Evolutionary conservation across 1,284 basidiomycete genomes (phyloP), one percentile per base, ranked within the genome.

Genomic region (Tilletia caries): DNA sequence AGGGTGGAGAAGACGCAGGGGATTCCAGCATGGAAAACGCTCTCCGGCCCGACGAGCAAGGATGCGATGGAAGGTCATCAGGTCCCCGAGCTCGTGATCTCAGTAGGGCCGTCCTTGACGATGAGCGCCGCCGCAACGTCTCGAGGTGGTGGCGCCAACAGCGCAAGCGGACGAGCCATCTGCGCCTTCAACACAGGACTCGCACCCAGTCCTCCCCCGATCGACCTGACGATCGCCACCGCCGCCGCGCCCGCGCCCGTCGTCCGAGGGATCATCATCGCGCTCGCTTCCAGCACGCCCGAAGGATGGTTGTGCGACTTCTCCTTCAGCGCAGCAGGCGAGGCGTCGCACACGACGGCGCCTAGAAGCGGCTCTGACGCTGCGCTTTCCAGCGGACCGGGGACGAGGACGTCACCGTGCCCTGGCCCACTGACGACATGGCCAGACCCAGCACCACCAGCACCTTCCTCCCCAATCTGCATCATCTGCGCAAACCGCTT

Each of bases 401-500:
- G 46, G 46, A 50, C 18, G 20, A 50, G 18, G 18, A 50, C 18
- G 6, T 50, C 52, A 4, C 52, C 52, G 12, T 54, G 52, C 15
- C 20, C 13, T 23, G 58, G 3, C 10, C 58, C 58, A 34, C 15
- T 37, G 6, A 29, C 27, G 10, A 4, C 37, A 41, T 41, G 8
- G 15, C 8, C 37, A 41, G 37, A 15, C 37, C 37, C 37, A 10
- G 37, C 15, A 41, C 37, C 15, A 41, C 37, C 58, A 34, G 32
- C 58, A 13, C 34, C 58, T 29, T 62, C 58, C 32, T 62, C 58
- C 3, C 58, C 58, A 33, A 62, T 62, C 58, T 62, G 58, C 58
- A 62, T 15, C 58, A 62, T 62, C 15, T 13, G 18, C 18, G 58
- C 58, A 23, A 62, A 62, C 6, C 58, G 58, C 58, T 62, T 62